A percentile compares a stretch with the other conserved stretches of the same genome.
phyloP scores from a whole-genome alignment of 73 alveolate species.

The Diophrys sp. region DNA sequence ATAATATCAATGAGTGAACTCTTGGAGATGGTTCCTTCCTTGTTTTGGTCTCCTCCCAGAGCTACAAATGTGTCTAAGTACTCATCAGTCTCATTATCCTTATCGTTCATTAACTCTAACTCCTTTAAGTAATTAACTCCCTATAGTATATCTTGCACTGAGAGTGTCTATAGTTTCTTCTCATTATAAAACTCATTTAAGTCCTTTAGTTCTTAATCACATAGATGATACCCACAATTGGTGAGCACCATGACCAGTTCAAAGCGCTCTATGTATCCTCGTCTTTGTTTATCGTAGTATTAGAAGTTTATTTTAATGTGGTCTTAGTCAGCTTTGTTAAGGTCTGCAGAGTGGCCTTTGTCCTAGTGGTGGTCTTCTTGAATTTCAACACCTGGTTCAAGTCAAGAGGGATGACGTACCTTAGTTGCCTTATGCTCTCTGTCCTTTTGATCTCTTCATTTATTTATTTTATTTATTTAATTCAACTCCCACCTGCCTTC shows the following conservation, averaged over 20 bases:
- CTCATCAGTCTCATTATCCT: slow-evolving; percentile 50
- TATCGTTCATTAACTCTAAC: slow-evolving; percentile 37
- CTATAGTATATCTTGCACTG: slow-evolving; percentile 2
- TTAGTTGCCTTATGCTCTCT: neutral
- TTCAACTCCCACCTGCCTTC: no score
- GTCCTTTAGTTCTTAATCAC: slow-evolving; percentile 22
- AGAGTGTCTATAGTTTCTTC: slow-evolving; percentile 10
- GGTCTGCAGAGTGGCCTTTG: slow-evolving; percentile 4
- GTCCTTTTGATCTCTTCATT: neutral
- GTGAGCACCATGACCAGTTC: slow-evolving; percentile 48
- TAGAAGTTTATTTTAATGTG: slow-evolving; percentile 36
- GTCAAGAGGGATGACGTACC: no score
- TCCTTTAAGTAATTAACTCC: slow-evolving; percentile 31
- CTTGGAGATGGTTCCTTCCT: slow-evolving; percentile 60
- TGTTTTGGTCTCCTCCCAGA: slow-evolving; percentile 70
- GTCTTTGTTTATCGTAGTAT: slow-evolving; percentile 31
- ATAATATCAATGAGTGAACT: slow-evolving; percentile 51
- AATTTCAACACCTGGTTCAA: neutral
- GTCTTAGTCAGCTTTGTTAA: slow-evolving; percentile 28
- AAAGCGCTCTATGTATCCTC: slow-evolving; percentile 44
- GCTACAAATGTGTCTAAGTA: slow-evolving; percentile 79
- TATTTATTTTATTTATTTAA: neutral
- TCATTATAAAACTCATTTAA: slow-evolving; percentile 31
- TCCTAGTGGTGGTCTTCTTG: neutral
- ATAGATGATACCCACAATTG: slow-evolving; percentile 44